Conservation (phyloP, 2,329 filamentous ascomycete species). For the Fusarium nanum region DNA sequence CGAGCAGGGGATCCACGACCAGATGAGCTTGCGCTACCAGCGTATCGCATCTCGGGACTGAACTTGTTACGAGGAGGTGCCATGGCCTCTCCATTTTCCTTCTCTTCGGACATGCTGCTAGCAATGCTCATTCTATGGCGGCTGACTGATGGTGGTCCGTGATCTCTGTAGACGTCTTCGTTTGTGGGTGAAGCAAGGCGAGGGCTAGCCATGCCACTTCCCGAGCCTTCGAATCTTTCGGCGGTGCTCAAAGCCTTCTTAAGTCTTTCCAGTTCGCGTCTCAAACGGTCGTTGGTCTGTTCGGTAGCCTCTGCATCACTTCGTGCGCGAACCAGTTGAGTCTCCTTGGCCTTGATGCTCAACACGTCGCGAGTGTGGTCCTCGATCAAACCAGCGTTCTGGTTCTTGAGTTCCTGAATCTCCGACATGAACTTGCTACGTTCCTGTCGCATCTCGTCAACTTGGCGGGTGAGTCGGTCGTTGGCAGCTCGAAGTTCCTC, state of each 20-base stretch:
- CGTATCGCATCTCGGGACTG: conserved; percentile 66
- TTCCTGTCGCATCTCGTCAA: conserved; percentile 85
- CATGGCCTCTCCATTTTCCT: conserved; percentile 73
- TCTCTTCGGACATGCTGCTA: conserved; percentile 78
- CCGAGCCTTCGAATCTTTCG: conserved; percentile 60
- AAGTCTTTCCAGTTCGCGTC: conserved; percentile 89
- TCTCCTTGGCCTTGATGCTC: conserved; percentile 98
- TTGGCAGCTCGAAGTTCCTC: conserved; percentile 88
- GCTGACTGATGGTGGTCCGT: conserved; percentile 53
- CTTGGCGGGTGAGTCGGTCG: conserved; percentile 78
- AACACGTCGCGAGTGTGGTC: conserved; percentile 96
- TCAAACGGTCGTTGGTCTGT: conserved; percentile 83
- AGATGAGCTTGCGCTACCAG: conserved; percentile 62
- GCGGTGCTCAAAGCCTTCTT: conserved; percentile 83
- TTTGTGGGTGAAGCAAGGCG: conserved; percentile 62
- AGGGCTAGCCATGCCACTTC: conserved; percentile 54
- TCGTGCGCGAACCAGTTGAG: conserved; percentile 90
- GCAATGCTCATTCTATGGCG: conserved; percentile 70
- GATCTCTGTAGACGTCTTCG: conserved; percentile 72
- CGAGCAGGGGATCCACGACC: conserved; percentile 70
- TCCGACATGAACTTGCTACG: conserved; percentile 85
- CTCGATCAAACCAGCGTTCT: conserved; percentile 96
- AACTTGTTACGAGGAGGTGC: conserved; percentile 63
- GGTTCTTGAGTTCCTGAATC: conserved; percentile 93
- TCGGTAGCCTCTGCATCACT: conserved; percentile 92